These are phyloP conservation scores for Hypoxylon crocopeplum DNA, from an alignment of 495 filamentous ascomycete genomes.

Conservation along the genomic window DNA sequence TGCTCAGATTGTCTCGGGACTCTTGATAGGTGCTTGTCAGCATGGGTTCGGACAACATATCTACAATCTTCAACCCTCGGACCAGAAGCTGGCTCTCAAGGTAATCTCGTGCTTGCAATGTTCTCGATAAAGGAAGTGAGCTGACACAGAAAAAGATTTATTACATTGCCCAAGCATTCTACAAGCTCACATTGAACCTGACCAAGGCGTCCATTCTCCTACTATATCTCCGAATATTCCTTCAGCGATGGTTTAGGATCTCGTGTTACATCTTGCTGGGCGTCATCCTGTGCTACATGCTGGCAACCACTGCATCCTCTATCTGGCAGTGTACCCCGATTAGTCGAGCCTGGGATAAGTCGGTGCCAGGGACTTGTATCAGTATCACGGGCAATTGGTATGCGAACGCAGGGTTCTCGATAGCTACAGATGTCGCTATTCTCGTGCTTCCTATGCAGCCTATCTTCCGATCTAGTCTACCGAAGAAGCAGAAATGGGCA, in stretches of 20 bases:
- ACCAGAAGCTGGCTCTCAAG: conserved; percentile 42
- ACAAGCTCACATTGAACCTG: conserved; percentile 43
- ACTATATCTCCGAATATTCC: conserved; percentile 48
- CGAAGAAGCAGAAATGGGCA: conserved; percentile 56
- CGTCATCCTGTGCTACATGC: conserved; percentile 34
- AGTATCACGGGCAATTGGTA: conserved; percentile 51
- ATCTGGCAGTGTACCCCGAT: conserved; percentile 64
- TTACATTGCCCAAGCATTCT: conserved; percentile 41
- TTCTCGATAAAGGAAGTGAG: not conserved
- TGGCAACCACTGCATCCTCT: conserved; percentile 39
- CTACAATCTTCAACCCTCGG: conserved; percentile 29
- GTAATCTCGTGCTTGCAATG: conserved; percentile 14
- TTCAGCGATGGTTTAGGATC: conserved; percentile 39
- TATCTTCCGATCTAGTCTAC: conserved; percentile 57
- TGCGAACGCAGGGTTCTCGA: conserved; percentile 61
- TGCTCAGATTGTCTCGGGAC: conserved; percentile 34
- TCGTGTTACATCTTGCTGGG: conserved; percentile 34
- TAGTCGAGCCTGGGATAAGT: conserved; percentile 57
- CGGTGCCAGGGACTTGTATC: conserved; percentile 58
- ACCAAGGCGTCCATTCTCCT: conserved; percentile 46
- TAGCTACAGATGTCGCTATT: conserved; percentile 59
- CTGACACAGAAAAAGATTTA: conserved; percentile 31
- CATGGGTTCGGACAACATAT: conserved; percentile 49
- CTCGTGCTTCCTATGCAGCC: conserved; percentile 63
- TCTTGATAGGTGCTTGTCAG: conserved; percentile 43